These are phyloP conservation scores for Gomphus sp. DNA, from an alignment of 1,284 basidiomycete genomes.

Conservation along the genomic window DNA sequence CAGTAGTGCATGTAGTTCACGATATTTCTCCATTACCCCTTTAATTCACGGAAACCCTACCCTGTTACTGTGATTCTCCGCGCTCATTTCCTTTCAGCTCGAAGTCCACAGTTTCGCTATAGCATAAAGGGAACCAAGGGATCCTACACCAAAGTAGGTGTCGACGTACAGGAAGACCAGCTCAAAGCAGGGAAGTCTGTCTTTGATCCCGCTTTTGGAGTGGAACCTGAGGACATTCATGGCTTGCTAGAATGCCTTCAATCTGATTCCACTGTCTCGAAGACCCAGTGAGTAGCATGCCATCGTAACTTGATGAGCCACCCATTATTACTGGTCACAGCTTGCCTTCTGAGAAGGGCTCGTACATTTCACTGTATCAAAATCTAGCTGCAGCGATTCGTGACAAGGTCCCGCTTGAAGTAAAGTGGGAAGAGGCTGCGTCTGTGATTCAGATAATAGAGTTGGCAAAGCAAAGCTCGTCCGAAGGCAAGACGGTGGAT, in stretches of 20 bases:
- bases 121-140: slow-evolving; percentile 62
- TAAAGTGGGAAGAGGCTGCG: slow-evolving; percentile 66
- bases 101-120: slow-evolving; percentile 60
- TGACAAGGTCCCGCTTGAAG: slow-evolving; percentile 39
- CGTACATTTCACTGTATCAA: slow-evolving; percentile 53
- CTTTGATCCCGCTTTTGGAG: slow-evolving; percentile 37
- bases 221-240: slow-evolving; percentile 51
- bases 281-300: slow-evolving; percentile 33
- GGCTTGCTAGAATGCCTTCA: slow-evolving; percentile 50
- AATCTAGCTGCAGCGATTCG: slow-evolving; percentile 58
- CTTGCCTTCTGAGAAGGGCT: slow-evolving; percentile 43
- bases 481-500: slow-evolving; percentile 43
- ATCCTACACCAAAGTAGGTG: slow-evolving; percentile 64
- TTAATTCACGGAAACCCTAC: slow-evolving; percentile 27
- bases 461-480: slow-evolving; percentile 54
- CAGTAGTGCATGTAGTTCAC: slow-evolving; percentile 42
- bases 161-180: slow-evolving; percentile 70
- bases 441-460: slow-evolving; percentile 68
- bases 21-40: slow-evolving; percentile 53
- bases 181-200: slow-evolving; percentile 22
- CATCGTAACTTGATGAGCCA: background rate
- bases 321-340: slow-evolving; percentile 13
- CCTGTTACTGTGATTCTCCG: slow-evolving; percentile 63
- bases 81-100: slow-evolving; percentile 60
- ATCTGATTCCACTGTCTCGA: slow-evolving; percentile 36